phyloP scores from a whole-genome alignment of 2,329 filamentous ascomycete species.

The Hirsutella rhossiliensis region DNA sequence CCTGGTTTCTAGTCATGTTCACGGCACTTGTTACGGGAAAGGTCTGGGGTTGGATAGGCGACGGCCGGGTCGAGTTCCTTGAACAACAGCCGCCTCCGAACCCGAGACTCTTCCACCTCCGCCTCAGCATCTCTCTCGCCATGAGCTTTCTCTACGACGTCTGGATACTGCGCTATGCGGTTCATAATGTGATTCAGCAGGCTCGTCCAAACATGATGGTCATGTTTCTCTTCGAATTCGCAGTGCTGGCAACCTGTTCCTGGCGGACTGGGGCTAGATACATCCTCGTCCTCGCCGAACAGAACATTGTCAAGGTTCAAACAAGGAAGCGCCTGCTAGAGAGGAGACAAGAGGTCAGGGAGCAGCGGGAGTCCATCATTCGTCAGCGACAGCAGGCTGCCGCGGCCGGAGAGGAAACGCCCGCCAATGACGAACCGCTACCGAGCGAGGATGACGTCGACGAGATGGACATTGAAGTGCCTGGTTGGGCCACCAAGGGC shows the following conservation, averaged over 20 bases:
- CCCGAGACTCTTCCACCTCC: slow-evolving; percentile 74
- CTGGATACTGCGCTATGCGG: slow-evolving; percentile 68
- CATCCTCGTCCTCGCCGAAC: slow-evolving; percentile 64
- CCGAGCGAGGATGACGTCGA: slow-evolving; percentile 67
- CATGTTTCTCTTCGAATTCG: slow-evolving; percentile 98
- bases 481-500: slow-evolving; percentile 93
- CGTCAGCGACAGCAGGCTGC: slow-evolving; percentile 35
- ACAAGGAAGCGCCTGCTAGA: slow-evolving; percentile 56
- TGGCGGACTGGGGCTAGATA: slow-evolving; percentile 72
- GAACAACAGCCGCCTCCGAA: slow-evolving; percentile 92
- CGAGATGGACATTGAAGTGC: slow-evolving; percentile 88
- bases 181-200: slow-evolving; percentile 73
- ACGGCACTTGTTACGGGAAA: slow-evolving; percentile 84
- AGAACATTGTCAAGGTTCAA: slow-evolving; percentile 62
- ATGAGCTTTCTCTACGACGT: slow-evolving; percentile 71
- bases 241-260: slow-evolving; percentile 70
- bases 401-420: slow-evolving; percentile 46
- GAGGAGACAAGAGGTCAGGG: slow-evolving; percentile 54
- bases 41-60: slow-evolving; percentile 97
- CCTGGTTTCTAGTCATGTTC: slow-evolving; percentile 95
- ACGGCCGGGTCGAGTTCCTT: slow-evolving; percentile 83
- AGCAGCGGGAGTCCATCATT: slow-evolving; percentile 40
- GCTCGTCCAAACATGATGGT: slow-evolving; percentile 98
- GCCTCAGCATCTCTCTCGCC: slow-evolving; percentile 66
- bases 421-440: slow-evolving; percentile 31